Base-by-base conservation (phyloP, 352 stramenopile species). In the Globisporangium yorkense region DNA sequence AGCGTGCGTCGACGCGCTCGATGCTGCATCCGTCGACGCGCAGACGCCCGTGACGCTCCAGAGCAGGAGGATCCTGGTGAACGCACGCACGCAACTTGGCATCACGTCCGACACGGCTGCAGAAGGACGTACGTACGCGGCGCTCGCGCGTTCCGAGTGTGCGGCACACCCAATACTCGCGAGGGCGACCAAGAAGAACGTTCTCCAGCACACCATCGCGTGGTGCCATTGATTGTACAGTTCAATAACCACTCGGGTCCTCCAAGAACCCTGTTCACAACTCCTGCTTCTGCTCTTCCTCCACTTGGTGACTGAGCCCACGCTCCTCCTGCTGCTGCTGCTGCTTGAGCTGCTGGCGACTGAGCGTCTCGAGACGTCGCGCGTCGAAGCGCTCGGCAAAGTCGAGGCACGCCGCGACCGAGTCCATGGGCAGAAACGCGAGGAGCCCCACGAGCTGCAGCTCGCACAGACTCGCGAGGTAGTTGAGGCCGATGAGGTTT, bases 361-460 rank as follows among this genome's bases (percentile, higher is more conserved):
- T 85, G 55, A 82, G 74, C 3, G 69, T 75, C 16, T 68, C 57
- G 48, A 91, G 59, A 10, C 74, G 70, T 13, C 67, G 68, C 2
- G 80, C 80, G 18, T 87, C 76, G 44, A 81, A 91, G 16, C 74
- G 71, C 40, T 73, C 66, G 7, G 76, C 80, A 51, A 91, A 91
- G 59, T 88, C 78, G 6, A 81, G 62, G 65, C 76, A 87, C 35
- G 76, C 80, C 5, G 59, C 58, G 13, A 88, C 52, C 16, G 80
- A 91, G 16, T 73, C 71, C 0, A 39, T 37, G 54, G 88, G 77
- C 16, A 87, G 21, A n/a, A 77, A 55, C 4, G 76, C 61, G 21
- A 91, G 62, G 46, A 87, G 49, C 33, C 68, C 62, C 31, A 82
- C 73, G 5, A 91, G 64, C 46, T 84, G 72, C 47, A 84, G 65